Percentiles rank a stretch among this genome's conserved stretches.
Conservation (phyloP, 2,329 filamentous ascomycete genomes). For the Fusarium caatingaense region DNA sequence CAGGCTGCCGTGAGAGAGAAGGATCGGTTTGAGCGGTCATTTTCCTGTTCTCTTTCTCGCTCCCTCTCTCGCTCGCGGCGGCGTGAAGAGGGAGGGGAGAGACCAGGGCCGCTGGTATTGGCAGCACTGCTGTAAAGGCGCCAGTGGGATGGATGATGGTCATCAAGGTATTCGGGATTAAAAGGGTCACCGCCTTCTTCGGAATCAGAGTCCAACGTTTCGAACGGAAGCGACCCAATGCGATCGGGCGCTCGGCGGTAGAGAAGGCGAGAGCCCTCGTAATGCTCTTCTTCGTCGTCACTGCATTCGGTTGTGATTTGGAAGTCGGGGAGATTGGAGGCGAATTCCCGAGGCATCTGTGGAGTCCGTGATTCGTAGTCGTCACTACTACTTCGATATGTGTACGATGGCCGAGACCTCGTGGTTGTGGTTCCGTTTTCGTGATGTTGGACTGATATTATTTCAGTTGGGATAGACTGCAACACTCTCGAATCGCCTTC, state of each 20-base stretch:
- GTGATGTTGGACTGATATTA: constrained; percentile 65
- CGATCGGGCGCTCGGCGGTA: constrained; percentile 61
- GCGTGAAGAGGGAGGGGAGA: constrained; percentile 26
- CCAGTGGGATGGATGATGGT: constrained; percentile 43
- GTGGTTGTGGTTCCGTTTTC: constrained; percentile 63
- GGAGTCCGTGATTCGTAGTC: constrained; percentile 61
- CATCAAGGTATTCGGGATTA: constrained; percentile 45
- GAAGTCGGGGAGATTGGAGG: constrained; percentile 60
- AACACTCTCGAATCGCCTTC: constrained; percentile 36
- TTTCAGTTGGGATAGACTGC: constrained; percentile 48
- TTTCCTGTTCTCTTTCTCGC: constrained; percentile 32
- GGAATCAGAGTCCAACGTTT: constrained; percentile 57
- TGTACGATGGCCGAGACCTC: constrained; percentile 57
- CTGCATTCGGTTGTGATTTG: constrained; percentile 69
- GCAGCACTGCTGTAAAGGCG: constrained; percentile 38
- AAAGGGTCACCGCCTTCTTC: constrained; percentile 48
- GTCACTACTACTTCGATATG: constrained; percentile 54
- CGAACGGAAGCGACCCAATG: constrained; percentile 67
- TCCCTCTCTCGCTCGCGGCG: constrained; percentile 36
- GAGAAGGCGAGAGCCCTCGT: constrained; percentile 35
- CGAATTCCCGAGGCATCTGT: constrained; percentile 69
- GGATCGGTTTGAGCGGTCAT: constrained; percentile 38
- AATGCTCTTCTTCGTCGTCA: constrained; percentile 65
- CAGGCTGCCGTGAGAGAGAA: constrained; percentile 49
- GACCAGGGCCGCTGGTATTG: constrained; percentile 25